Evolutionary conservation across 768 basidiomycete species (phyloP).

Genomic region (Termitomyces sp.): DNA sequence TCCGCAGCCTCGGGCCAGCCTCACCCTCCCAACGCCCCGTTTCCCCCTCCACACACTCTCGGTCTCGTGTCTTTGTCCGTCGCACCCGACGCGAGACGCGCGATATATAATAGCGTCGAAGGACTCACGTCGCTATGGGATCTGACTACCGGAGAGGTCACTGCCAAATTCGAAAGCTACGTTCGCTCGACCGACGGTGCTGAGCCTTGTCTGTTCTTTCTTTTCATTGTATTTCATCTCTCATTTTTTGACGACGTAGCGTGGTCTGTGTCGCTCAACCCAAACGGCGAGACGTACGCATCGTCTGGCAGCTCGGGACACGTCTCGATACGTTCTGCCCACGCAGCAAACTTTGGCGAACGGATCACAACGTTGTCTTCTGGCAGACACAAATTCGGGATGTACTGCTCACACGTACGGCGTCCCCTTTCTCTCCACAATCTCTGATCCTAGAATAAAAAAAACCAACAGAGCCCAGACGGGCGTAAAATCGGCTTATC

Average conservation of each 20-base stretch:
- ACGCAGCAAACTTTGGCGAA: slow-evolving; percentile 60
- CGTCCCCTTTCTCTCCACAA: slow-evolving; percentile 8
- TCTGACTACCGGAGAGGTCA: slow-evolving; percentile 51
- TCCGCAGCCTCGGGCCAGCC: slow-evolving; percentile 62
- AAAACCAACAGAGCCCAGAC: slow-evolving; percentile 69
- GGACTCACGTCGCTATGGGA: slow-evolving; percentile 79
- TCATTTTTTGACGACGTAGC: slow-evolving; percentile 34
- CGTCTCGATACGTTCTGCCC: slow-evolving; percentile 67
- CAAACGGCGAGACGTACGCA: slow-evolving; percentile 67
- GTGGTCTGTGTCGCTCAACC: slow-evolving; percentile 82
- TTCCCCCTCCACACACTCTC: slow-evolving; percentile 73
- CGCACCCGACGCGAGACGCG: slow-evolving; percentile 57
- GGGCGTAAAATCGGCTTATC: slow-evolving; percentile 78
- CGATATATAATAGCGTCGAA: slow-evolving; percentile 79
- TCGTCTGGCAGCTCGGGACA: slow-evolving; percentile 71
- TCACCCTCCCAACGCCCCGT: slow-evolving; percentile 38
- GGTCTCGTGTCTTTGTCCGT: slow-evolving; percentile 81
- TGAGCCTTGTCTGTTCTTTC: slow-evolving; percentile 61
- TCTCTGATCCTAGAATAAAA: too few species aligned
- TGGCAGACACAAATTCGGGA: slow-evolving; percentile 73
- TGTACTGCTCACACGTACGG: slow-evolving; percentile 66
- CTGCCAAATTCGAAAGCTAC: slow-evolving; percentile 73
- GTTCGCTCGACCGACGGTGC: slow-evolving; percentile 49
- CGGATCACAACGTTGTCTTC: slow-evolving; percentile 53
- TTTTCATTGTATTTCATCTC: too few species aligned